Evolutionary conservation across 306 rosid species (phyloP).

Genomic region (Dalbergia oliveri): DNA sequence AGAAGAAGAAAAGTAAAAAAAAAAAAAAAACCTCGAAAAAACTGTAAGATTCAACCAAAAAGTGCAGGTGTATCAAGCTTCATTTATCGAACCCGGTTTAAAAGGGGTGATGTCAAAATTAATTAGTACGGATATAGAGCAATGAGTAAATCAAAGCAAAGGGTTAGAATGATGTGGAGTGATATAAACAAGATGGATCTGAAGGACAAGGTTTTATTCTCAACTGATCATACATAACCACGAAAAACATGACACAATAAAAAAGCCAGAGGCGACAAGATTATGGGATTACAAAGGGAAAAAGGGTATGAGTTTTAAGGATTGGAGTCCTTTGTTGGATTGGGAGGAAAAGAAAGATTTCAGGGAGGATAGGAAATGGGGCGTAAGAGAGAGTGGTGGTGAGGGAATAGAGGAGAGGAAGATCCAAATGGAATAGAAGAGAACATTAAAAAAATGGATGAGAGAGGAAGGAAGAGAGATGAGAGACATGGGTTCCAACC

Average conservation of each 20-base stretch:
- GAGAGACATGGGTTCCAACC: background rate
- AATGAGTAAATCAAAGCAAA: background rate
- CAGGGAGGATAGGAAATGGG: background rate
- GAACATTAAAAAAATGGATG: background rate
- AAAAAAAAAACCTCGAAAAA: constrained; percentile 11
- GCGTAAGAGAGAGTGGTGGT: background rate
- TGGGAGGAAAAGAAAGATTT: background rate
- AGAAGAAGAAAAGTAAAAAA: background rate
- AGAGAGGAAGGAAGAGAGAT: background rate
- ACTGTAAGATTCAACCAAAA: background rate
- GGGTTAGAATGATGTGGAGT: background rate
- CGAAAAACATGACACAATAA: background rate
- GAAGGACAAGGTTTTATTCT: background rate
- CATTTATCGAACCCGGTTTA: too few species aligned
- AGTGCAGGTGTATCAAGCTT: background rate
- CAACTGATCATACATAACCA: background rate
- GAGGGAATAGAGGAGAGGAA: constrained; percentile 24
- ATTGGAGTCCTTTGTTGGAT: background rate
- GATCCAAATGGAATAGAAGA: constrained; percentile 31
- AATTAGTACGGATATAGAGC: background rate
- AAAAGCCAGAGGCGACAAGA: background rate
- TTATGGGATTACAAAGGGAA: background rate
- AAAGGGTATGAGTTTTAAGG: background rate
- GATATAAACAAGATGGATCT: constrained; percentile 33
- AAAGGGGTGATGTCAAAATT: background rate